Evolutionary conservation across 2,329 filamentous ascomycete genomes (phyloP).

Genomic region (Penicillium digitatum): DNA sequence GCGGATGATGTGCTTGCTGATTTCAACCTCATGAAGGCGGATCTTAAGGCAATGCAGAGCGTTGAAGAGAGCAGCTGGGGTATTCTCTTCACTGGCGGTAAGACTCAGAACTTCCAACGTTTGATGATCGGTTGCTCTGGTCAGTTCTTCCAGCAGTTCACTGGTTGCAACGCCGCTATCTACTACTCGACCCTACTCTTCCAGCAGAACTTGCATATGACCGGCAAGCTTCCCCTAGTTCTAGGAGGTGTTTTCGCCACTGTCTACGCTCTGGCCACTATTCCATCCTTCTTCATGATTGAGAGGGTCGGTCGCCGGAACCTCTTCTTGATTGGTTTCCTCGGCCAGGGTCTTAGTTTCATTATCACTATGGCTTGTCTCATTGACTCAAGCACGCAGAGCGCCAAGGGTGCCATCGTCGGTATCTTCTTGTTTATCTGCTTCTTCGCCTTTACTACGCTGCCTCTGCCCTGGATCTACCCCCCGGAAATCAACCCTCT

Average conservation of each 20-base stretch:
- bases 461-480: conserved; percentile 57
- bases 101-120: conserved; percentile 32
- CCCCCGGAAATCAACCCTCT: conserved; percentile 51
- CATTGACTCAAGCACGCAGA: conserved; percentile 19
- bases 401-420: conserved; percentile 44
- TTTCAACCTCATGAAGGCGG: conserved; percentile 45
- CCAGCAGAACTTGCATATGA: conserved; percentile 34
- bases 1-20: conserved; percentile 26
- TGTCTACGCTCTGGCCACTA: conserved; percentile 26
- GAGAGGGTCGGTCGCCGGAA: conserved; percentile 42
- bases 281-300: conserved; percentile 30
- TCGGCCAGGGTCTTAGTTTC: conserved; percentile 34
- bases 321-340: conserved; percentile 32
- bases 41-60: conserved; percentile 39
- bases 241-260: conserved; percentile 28
- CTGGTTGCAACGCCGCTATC: conserved; percentile 45
- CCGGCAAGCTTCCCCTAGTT: conserved; percentile 18
- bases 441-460: conserved; percentile 61
- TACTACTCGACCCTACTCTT: conserved; percentile 47
- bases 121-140: conserved; percentile 28
- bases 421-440: conserved; percentile 65
- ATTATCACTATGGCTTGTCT: conserved; percentile 34
- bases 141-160: conserved; percentile 43
- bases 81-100: conserved; percentile 25
- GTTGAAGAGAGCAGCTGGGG: conserved; percentile 21